phyloP scores from a whole-genome alignment of 495 filamentous ascomycete genomes.

The Lasiosphaeria hispida region DNA sequence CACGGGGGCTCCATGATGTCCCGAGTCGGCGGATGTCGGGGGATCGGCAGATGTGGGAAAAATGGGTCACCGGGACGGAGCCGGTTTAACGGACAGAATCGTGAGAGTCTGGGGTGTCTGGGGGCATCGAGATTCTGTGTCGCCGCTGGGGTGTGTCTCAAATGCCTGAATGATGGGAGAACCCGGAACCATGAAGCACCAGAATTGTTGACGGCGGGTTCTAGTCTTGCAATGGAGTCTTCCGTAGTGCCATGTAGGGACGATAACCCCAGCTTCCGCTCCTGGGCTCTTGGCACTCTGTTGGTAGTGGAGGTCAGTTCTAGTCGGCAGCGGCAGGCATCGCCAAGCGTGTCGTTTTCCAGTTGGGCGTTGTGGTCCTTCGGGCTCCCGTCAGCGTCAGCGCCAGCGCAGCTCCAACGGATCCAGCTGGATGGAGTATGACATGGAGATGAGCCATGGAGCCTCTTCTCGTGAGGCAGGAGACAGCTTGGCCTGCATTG shows the following conservation, averaged over 20 bases:
- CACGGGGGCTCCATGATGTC: not conserved
- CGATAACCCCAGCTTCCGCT: constrained; percentile 15
- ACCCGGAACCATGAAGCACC: constrained; percentile 18
- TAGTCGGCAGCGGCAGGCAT: not conserved
- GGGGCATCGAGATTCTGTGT: no score
- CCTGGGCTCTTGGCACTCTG: not conserved
- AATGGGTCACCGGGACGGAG: constrained; percentile 12
- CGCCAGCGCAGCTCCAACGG: no score
- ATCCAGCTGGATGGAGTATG: no score
- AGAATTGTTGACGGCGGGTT: not conserved
- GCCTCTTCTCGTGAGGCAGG: no score
- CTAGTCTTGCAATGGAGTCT: no score
- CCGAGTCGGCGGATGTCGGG: constrained; percentile 28
- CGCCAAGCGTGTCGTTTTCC: not conserved
- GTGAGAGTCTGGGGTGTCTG: no score
- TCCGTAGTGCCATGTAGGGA: constrained; percentile 13
- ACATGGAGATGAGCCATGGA: no score
- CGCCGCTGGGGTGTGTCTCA: not conserved
- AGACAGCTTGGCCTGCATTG: not conserved
- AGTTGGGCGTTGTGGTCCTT: not conserved
- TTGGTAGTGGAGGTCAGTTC: not conserved
- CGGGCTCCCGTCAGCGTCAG: no score
- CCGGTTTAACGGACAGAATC: constrained; percentile 18
- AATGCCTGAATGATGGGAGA: constrained; percentile 12
- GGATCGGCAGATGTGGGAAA: constrained; percentile 24